These are phyloP conservation scores for Cichorium intybus DNA, from an alignment of 140 eudicot genomes.

Conservation along the genomic window DNA sequence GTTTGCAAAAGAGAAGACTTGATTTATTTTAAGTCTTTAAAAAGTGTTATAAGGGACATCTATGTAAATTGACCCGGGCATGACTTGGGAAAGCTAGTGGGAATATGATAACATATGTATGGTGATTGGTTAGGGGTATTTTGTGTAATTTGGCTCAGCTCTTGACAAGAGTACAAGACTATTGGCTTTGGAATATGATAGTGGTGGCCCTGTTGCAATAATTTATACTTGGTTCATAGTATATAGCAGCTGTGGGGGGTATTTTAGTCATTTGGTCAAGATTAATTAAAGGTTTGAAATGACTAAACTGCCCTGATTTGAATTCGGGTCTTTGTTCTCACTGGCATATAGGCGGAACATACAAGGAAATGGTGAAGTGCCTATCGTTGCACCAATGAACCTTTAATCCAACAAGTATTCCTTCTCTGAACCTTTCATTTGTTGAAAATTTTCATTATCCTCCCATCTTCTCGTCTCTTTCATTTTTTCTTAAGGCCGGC, in stretches of 20 bases:
- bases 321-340: no score
- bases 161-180: not conserved
- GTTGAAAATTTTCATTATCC: no score
- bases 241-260: not conserved
- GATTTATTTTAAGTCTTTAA: not conserved
- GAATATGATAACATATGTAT: not conserved
- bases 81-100: not conserved
- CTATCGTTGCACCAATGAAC: no score
- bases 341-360: no score
- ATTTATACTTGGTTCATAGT: not conserved
- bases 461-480: no score
- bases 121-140: not conserved
- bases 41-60: not conserved
- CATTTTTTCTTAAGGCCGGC: no score
- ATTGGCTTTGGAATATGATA: not conserved
- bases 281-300: not conserved
- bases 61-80: not conserved
- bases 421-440: no score
- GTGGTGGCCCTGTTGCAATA: not conserved
- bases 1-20: slow-evolving; percentile 8
- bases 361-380: no score
- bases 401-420: no score
- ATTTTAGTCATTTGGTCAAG: not conserved
- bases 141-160: not conserved
- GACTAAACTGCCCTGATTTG: no score